Conservation (phyloP, 306 rosid genomes). For the Malus orientalis region DNA sequence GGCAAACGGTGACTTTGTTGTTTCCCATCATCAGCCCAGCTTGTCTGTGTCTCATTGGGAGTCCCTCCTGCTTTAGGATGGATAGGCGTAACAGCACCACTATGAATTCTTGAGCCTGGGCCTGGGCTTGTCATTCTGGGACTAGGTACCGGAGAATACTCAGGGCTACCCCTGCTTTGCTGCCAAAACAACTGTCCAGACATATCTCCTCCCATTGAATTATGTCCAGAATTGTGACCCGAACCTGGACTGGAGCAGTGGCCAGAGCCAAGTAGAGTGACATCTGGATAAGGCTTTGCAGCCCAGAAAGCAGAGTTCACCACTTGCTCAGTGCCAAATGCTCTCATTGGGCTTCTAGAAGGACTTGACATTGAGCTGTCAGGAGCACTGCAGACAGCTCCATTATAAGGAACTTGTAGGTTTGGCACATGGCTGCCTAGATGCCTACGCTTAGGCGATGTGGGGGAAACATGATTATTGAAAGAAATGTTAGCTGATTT, state of each 20-base stretch:
- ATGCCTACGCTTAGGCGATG: constrained; percentile 74
- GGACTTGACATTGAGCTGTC: constrained; percentile 82
- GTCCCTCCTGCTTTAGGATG: constrained; percentile 85
- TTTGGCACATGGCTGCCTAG: constrained; percentile 77
- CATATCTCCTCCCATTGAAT: constrained; percentile 98
- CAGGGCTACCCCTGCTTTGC: constrained; percentile 62
- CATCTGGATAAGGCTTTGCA: constrained; percentile 43
- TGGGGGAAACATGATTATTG: constrained; percentile 37
- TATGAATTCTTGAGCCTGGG: constrained; percentile 96
- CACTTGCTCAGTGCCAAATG: constrained; percentile 48
- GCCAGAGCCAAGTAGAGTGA: constrained; percentile 65
- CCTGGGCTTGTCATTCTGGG: constrained; percentile 70
- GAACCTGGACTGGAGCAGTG: constrained; percentile 98
- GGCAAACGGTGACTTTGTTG: constrained; percentile 95
- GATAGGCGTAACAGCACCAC: constrained; percentile 98
- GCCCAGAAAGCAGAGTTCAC: constrained; percentile 46
- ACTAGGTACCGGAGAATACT: constrained; percentile 60
- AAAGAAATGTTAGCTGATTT: constrained; percentile 47
- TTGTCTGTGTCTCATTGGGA: constrained; percentile 55
- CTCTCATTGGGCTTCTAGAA: constrained; percentile 63
- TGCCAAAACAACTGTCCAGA: constrained; percentile 64
- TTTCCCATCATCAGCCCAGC: constrained; percentile 75
- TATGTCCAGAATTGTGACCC: constrained; percentile 96
- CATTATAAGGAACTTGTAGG: constrained; percentile 78
- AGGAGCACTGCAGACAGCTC: constrained; percentile 79